These are phyloP conservation scores for Dorcoceras hygrometricum DNA, from an alignment of 257 asterid genomes.

Conservation along the genomic window DNA sequence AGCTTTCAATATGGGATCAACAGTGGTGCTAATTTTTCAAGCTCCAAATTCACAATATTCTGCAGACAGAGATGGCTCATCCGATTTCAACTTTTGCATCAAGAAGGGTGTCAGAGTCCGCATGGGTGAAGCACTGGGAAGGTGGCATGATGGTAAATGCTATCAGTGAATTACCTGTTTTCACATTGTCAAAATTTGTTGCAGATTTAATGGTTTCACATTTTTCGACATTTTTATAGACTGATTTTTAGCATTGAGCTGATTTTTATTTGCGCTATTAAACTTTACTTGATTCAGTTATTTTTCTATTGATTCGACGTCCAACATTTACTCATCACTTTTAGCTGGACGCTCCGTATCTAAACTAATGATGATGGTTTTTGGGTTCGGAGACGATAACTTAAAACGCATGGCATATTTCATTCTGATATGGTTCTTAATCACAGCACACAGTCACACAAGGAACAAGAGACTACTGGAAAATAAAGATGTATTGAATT, in stretches of 20 bases:
- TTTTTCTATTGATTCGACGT: too few relatives aligned
- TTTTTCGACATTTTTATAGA: not conserved
- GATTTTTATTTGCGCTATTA: not conserved
- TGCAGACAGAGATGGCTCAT: conserved; percentile 27
- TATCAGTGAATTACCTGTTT: not conserved
- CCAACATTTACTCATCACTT: not conserved
- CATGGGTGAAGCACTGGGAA: conserved; percentile 92
- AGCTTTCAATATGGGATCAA: conserved; percentile 96
- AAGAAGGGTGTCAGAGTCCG: conserved; percentile 60
- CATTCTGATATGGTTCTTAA: too few relatives aligned
- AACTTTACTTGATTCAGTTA: not conserved
- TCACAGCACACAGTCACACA: too few relatives aligned
- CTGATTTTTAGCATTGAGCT: not conserved
- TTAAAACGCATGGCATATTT: not conserved
- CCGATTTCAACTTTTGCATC: conserved; percentile 67
- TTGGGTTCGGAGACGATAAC: not conserved
- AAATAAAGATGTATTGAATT: too few relatives aligned
- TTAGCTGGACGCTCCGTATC: not conserved
- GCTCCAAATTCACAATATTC: conserved; percentile 53
- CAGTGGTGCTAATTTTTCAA: conserved; percentile 92
- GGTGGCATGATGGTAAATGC: conserved; percentile 44
- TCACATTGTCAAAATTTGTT: not conserved
- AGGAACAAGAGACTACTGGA: too few relatives aligned
- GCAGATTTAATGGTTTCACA: not conserved
- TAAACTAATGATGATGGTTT: too few relatives aligned